A percentile compares a stretch with the other conserved stretches of the same genome.
These are phyloP conservation scores for Cladobotryum mycophilum DNA, from an alignment of 2,329 filamentous ascomycete genomes.

Conservation along the genomic window DNA sequence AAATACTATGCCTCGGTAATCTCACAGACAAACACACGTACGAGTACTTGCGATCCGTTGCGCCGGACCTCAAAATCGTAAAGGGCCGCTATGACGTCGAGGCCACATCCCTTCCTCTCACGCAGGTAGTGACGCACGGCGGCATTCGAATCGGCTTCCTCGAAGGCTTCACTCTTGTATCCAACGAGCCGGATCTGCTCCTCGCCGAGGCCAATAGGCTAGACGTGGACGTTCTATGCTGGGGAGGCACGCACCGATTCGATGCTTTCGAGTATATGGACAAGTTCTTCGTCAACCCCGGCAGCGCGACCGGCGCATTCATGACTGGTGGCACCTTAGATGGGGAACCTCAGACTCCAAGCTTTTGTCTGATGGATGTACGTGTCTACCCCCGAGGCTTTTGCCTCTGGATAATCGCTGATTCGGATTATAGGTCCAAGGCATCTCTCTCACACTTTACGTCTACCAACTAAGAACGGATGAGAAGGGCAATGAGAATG, in stretches of 20 bases:
- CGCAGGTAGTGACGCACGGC: constrained; percentile 61
- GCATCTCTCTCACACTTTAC: constrained; percentile 90
- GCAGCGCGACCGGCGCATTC: constrained; percentile 59
- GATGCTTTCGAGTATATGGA: constrained; percentile 69
- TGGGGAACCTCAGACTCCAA: constrained; percentile 72
- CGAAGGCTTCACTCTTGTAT: constrained; percentile 63
- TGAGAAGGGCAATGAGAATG: constrained; percentile 68
- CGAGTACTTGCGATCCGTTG: constrained; percentile 70
- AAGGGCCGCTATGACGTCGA: constrained; percentile 62
- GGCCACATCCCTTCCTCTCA: constrained; percentile 57
- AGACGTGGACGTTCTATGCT: constrained; percentile 64
- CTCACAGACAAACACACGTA: constrained; percentile 74
- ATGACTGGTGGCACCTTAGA: constrained; percentile 51
- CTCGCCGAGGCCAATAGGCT: constrained; percentile 62
- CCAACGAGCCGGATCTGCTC: constrained; percentile 59
- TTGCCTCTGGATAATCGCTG: constrained; percentile 13
- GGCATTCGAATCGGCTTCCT: constrained; percentile 60
- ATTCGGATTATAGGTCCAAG: constrained; percentile 64
- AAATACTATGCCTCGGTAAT: constrained; percentile 75
- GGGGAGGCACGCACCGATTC: constrained; percentile 62
- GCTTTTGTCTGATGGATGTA: constrained; percentile 97
- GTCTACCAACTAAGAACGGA: constrained; percentile 83
- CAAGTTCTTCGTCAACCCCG: constrained; percentile 67
- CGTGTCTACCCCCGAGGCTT: constrained; percentile 35
- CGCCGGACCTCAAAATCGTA: constrained; percentile 66